These are phyloP conservation scores for Suillus subalutaceus DNA, from an alignment of 768 basidiomycete genomes.

Conservation along the genomic window DNA sequence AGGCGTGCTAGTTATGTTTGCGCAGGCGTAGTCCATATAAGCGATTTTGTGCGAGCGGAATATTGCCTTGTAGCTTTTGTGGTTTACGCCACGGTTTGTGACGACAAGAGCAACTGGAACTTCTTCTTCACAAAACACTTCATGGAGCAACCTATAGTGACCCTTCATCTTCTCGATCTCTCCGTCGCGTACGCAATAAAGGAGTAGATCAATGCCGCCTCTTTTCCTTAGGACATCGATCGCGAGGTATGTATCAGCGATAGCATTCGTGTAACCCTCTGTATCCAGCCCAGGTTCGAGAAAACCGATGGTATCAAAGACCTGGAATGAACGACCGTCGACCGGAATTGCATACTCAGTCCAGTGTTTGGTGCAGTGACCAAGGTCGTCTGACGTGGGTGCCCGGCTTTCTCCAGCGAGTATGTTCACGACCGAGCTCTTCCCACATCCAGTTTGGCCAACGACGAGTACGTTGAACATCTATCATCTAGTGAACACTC, in stretches of 20 bases:
- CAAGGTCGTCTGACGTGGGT: constrained; percentile 28
- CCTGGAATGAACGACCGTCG: constrained; percentile 18
- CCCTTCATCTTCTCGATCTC: constrained; percentile 36
- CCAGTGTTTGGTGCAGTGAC: constrained; percentile 37
- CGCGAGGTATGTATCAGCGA: constrained; percentile 36
- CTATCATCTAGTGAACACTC: not conserved
- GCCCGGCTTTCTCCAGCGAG: constrained; percentile 31
- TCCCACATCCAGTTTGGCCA: constrained; percentile 33
- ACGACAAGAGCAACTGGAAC: constrained; percentile 42
- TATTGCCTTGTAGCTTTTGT: not conserved
- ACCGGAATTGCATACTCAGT: constrained; percentile 18
- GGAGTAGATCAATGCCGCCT: constrained; percentile 36
- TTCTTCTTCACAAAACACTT: constrained; percentile 39
- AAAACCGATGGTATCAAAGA: constrained; percentile 40
- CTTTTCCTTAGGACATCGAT: constrained; percentile 37
- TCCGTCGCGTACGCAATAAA: constrained; percentile 42
- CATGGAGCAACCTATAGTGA: constrained; percentile 37
- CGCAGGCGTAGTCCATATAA: not conserved
- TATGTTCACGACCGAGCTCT: constrained; percentile 35
- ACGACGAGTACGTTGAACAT: constrained; percentile 25
- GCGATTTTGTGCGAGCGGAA: not conserved
- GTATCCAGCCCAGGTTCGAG: constrained; percentile 24
- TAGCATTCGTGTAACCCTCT: constrained; percentile 20
- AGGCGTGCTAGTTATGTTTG: not conserved
- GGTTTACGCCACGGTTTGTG: constrained; percentile 36